phyloP scores from a whole-genome alignment of 2,329 filamentous ascomycete genomes.

The Exophiala calicioides region DNA sequence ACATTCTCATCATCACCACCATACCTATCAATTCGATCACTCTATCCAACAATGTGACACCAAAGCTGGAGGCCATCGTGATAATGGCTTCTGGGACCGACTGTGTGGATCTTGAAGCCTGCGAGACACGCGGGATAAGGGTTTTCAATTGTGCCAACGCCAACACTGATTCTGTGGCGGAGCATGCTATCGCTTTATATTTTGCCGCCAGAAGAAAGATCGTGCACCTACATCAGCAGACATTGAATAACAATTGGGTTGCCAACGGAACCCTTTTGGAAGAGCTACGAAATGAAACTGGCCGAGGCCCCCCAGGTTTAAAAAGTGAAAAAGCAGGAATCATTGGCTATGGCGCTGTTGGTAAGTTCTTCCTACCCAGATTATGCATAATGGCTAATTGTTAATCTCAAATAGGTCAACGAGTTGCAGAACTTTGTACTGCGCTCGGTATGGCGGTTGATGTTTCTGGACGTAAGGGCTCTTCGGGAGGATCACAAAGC shows the following conservation, averaged over 20 bases:
- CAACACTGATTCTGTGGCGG: constrained; percentile 48
- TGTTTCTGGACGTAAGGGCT: constrained; percentile 49
- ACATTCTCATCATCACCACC: constrained; percentile 40
- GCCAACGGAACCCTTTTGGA: constrained; percentile 37
- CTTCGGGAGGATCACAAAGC: no score
- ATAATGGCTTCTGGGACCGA: constrained; percentile 50
- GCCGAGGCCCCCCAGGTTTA: constrained; percentile 34
- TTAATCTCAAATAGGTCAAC: no score
- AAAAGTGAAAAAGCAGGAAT: constrained; percentile 50
- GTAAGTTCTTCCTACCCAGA: constrained; percentile 47
- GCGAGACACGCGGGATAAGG: constrained; percentile 43
- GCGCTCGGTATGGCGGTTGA: constrained; percentile 51
- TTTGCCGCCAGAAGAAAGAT: constrained; percentile 47
- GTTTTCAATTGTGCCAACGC: constrained; percentile 48
- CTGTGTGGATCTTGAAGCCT: constrained; percentile 46
- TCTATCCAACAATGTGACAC: constrained; percentile 37
- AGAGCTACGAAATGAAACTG: constrained; percentile 29
- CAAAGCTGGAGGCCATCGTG: constrained; percentile 46
- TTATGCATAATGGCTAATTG: no score
- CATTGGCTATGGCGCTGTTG: constrained; percentile 62
- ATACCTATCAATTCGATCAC: constrained; percentile 41
- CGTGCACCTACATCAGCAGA: constrained; percentile 36
- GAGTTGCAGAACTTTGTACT: constrained; percentile 45
- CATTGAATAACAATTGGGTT: constrained; percentile 43
- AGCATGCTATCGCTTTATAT: constrained; percentile 53